Conservation (phyloP, 805 yeast species). For the Metschnikowia koreensis region DNA sequence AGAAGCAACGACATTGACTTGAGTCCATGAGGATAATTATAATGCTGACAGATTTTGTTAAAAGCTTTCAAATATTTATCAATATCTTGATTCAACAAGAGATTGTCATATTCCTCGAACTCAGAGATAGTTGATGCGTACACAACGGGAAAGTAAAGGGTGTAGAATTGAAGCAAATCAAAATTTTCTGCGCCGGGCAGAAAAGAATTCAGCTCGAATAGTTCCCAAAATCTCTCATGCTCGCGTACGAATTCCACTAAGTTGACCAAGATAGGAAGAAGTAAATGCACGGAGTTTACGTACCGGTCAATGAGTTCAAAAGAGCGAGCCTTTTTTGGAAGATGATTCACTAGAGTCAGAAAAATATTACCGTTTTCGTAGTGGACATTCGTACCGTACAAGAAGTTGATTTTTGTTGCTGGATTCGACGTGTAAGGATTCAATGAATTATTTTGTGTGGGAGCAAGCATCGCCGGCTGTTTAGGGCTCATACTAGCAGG, state of each 20-base stretch:
- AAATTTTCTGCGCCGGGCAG: slow-evolving; percentile 23
- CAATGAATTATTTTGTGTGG: slow-evolving; percentile 21
- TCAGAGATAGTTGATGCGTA: slow-evolving; percentile 61
- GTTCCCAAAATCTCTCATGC: slow-evolving; percentile 52
- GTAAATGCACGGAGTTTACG: slow-evolving; percentile 51
- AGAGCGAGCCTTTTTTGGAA: slow-evolving; percentile 41
- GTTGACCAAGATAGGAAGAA: slow-evolving; percentile 52
- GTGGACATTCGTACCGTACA: slow-evolving; percentile 40
- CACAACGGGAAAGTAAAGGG: slow-evolving; percentile 50
- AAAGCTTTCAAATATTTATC: slow-evolving; percentile 49
- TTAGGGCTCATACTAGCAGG: neutral
- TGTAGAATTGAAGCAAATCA: slow-evolving; percentile 44
- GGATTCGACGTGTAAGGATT: slow-evolving; percentile 34
- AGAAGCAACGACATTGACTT: slow-evolving; percentile 42
- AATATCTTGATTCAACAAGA: slow-evolving; percentile 46
- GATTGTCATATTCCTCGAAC: slow-evolving; percentile 54
- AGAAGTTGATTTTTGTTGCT: slow-evolving; percentile 31
- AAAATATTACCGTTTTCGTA: slow-evolving; percentile 35
- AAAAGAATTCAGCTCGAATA: slow-evolving; percentile 12
- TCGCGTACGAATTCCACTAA: slow-evolving; percentile 41
- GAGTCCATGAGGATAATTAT: slow-evolving; percentile 49
- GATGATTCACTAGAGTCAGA: slow-evolving; percentile 38
- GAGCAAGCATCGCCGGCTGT: neutral
- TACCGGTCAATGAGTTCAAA: slow-evolving; percentile 49
- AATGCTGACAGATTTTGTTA: slow-evolving; percentile 48